These are phyloP conservation scores for Gossypium anomalum DNA, from an alignment of 345 rosid species.

Conservation along the genomic window DNA sequence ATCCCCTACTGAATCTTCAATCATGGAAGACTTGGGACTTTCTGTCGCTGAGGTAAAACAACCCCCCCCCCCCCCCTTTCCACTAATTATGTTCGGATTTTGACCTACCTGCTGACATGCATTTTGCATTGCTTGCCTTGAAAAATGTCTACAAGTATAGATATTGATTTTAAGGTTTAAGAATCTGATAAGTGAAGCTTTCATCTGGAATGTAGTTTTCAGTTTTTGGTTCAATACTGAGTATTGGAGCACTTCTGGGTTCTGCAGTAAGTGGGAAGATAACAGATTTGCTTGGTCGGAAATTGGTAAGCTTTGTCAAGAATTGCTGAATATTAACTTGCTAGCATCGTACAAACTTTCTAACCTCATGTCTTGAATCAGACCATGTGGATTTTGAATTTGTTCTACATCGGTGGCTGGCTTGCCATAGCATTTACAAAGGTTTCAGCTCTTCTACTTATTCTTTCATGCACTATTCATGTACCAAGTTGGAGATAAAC, in stretches of 20 bases:
- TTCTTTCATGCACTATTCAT: neutral
- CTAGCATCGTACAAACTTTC: neutral
- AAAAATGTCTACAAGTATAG: neutral
- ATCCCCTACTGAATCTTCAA: conserved; percentile 41
- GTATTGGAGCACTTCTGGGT: conserved; percentile 37
- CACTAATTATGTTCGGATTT: neutral
- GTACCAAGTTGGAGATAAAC: neutral
- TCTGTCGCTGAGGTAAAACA: conserved; percentile 36
- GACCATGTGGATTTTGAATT: conserved; percentile 39
- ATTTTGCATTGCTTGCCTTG: neutral
- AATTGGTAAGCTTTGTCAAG: conserved; percentile 19
- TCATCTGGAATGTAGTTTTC: conserved; percentile 5
- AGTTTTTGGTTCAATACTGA: conserved; percentile 20
- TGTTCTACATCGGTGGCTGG: conserved; percentile 38
- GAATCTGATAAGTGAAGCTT: neutral
- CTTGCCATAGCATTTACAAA: conserved; percentile 35
- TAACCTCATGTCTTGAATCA: conserved; percentile 19
- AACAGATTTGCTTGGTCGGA: conserved; percentile 35
- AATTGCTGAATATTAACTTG: neutral
- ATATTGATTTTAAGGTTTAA: neutral
- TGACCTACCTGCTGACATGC: no score
- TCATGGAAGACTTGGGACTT: conserved; percentile 36
- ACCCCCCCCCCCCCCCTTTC: no score
- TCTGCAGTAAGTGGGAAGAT: conserved; percentile 36
- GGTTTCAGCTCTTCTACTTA: conserved; percentile 24